Percentiles rank a stretch among this genome's conserved stretches.
phyloP scores from a whole-genome alignment of 2,329 filamentous ascomycete genomes.

The Trichoderma sp. region DNA sequence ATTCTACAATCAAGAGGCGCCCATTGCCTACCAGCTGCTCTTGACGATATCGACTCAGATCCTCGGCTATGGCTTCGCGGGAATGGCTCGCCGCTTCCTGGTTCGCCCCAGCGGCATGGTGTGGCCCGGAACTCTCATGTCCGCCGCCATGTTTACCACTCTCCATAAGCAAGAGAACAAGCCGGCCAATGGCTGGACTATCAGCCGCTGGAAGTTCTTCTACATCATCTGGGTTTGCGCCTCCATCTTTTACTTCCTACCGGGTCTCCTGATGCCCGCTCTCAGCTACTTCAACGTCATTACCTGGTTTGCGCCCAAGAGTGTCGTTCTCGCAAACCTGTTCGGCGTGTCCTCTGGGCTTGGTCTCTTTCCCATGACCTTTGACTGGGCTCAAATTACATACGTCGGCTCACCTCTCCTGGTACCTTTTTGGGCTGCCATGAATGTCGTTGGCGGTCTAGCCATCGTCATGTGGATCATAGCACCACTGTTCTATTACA shows the following conservation, averaged over 20 bases:
- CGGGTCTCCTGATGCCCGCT: constrained; percentile 78
- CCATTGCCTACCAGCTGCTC: constrained; percentile 75
- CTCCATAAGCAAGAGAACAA: constrained; percentile 84
- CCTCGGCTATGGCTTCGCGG: constrained; percentile 82
- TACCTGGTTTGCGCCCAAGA: constrained; percentile 86
- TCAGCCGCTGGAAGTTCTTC: constrained; percentile 84
- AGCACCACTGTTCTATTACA: constrained; percentile 78
- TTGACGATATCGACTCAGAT: constrained; percentile 86
- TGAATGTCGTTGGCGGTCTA: constrained; percentile 80
- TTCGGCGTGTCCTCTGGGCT: constrained; percentile 85
- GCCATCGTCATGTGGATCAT: constrained; percentile 84
- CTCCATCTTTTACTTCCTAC: constrained; percentile 82
- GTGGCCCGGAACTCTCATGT: constrained; percentile 87
- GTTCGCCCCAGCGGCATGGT: constrained; percentile 88
- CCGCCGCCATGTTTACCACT: constrained; percentile 84
- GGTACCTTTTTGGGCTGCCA: constrained; percentile 82
- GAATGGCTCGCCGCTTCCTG: constrained; percentile 76
- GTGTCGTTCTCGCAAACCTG: constrained; percentile 81
- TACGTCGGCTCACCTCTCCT: constrained; percentile 83
- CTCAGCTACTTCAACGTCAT: constrained; percentile 87
- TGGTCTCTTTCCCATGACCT: constrained; percentile 80
- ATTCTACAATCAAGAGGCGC: constrained; percentile 81
- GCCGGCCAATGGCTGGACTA: constrained; percentile 77
- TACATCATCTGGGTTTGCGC: constrained; percentile 69
- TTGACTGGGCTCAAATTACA: constrained; percentile 89